phyloP scores from a whole-genome alignment of 768 basidiomycete genomes.

The Rhizopogon vesiculosus region DNA sequence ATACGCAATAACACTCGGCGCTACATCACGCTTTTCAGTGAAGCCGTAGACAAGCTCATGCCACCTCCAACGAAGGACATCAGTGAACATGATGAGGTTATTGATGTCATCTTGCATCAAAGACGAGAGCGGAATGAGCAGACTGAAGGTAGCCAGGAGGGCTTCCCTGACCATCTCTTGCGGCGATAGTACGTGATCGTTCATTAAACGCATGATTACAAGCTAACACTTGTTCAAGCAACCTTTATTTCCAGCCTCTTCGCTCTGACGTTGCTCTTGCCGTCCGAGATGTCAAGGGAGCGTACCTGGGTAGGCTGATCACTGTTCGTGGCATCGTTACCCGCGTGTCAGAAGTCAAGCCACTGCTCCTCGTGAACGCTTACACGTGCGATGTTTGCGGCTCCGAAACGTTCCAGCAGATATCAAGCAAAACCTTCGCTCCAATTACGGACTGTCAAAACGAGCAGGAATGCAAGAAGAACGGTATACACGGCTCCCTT shows the following conservation, averaged over 20 bases:
- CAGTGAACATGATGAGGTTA: slow-evolving; percentile 87
- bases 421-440: slow-evolving; percentile 84
- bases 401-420: slow-evolving; percentile 97
- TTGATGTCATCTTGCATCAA: slow-evolving; percentile 95
- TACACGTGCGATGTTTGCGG: slow-evolving; percentile 99
- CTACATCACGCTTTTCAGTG: slow-evolving; percentile 84
- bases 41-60: slow-evolving; percentile 87
- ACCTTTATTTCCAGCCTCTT: slow-evolving; percentile 90
- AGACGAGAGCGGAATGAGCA: slow-evolving; percentile 84
- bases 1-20: slow-evolving; percentile 85
- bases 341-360: slow-evolving; percentile 98
- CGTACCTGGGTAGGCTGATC: slow-evolving; percentile 87
- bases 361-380: slow-evolving; percentile 93
- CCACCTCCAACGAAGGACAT: slow-evolving; percentile 88
- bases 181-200: slow-evolving; percentile 81
- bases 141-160: slow-evolving; percentile 64
- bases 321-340: slow-evolving; percentile 98
- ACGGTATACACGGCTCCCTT: slow-evolving; percentile 81
- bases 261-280: slow-evolving; percentile 74
- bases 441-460: slow-evolving; percentile 90
- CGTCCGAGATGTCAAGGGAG: slow-evolving; percentile 85
- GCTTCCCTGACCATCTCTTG: slow-evolving; percentile 88
- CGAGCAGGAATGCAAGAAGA: slow-evolving; percentile 77
- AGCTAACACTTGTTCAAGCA: slow-evolving; percentile 45
- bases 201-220: background rate